Base-by-base conservation (phyloP, 2,329 filamentous ascomycete genomes). In the Sporothrix humicola region DNA sequence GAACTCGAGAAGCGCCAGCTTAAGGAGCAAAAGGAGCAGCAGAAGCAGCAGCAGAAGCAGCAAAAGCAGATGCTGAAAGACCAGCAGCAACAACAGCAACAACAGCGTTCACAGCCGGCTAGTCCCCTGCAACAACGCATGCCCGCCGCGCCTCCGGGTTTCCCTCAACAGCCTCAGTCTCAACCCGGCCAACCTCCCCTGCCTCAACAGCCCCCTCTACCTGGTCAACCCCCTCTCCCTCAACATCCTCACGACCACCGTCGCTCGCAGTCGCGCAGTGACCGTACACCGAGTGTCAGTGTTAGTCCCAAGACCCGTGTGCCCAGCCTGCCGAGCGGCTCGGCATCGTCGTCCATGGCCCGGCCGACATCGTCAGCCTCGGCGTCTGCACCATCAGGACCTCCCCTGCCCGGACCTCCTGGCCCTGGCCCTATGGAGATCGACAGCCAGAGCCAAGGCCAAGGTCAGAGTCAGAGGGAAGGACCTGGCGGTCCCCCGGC, bases 291-390 rank as follows among this genome's bases (percentile, higher is more conserved):
- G 69, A 93, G 91, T 79, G 81, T 92, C 71, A 95, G 92, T 79
- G 89, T 95, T 69, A 95, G 92, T 80, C 93, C 93, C 44, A 94
- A 93, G 82, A 94, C 92, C 50, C 86, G 88, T 76, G 83, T 91
- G 17, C 15, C 58, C 31, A 71, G 46, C 31, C 68, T 73, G 56
- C 65, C 72, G 26, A 50, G 66, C 48, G 66, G 66, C 13, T 42
- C 70, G 13, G 37, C 72, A 6, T 37, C 56, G 3, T 8, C 73
- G 0, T 52, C 71, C 31, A 48, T 69, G 44, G 52, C 59, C 9
- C 58, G 71, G 26, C 52, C 69, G 23, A 69, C 75, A 5, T 73
- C 74, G 12, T 73, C 74, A 8, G 65, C 65, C 3, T 52, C 46
- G 1, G 65, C 63, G 2, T 50, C 63, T 6, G 58, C 58, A n/a